Conservation (phyloP, 73 alveolate species). For the Strombidium stylifer region DNA sequence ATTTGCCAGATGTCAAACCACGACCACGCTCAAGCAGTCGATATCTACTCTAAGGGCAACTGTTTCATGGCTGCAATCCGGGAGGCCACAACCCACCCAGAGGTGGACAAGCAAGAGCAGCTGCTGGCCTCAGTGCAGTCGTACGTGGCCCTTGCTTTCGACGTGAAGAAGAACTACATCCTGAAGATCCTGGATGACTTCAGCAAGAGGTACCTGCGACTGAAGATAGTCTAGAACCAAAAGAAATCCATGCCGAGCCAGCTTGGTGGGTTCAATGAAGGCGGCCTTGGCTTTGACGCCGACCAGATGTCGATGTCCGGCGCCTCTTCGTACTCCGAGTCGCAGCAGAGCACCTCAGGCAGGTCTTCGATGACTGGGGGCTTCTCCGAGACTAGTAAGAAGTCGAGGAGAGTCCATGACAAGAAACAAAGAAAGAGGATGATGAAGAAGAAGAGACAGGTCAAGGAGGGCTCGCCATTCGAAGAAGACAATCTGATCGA, state of each 20-base stretch:
- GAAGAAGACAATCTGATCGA: constrained; percentile 90
- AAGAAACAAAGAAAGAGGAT: constrained; percentile 63
- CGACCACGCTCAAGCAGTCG: constrained; percentile 28
- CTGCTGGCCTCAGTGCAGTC: background rate
- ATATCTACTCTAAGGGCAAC: constrained; percentile 31
- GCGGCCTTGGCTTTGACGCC: constrained; percentile 73
- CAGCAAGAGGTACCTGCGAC: constrained; percentile 70
- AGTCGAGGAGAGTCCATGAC: constrained; percentile 59
- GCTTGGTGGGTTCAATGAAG: constrained; percentile 59
- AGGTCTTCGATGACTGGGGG: constrained; percentile 62
- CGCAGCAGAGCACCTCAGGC: constrained; percentile 44
- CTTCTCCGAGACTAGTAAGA: constrained; percentile 68
- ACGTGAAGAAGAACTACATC: constrained; percentile 38
- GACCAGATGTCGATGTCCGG: constrained; percentile 66
- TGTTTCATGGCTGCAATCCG: constrained; percentile 31
- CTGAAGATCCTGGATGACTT: constrained; percentile 28
- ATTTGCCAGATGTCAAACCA: constrained; percentile 4
- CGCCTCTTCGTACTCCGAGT: constrained; percentile 51
- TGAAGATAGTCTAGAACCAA: constrained; percentile 80
- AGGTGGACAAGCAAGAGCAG: constrained; percentile 12
- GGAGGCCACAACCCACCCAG: constrained; percentile 10
- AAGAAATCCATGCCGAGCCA: constrained; percentile 70
- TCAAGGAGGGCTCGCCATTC: constrained; percentile 89
- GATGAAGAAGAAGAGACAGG: constrained; percentile 75
- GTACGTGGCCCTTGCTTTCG: constrained; percentile 38